Conservation (phyloP, 2,329 filamentous ascomycete species). For the Fusarium scirpi region DNA sequence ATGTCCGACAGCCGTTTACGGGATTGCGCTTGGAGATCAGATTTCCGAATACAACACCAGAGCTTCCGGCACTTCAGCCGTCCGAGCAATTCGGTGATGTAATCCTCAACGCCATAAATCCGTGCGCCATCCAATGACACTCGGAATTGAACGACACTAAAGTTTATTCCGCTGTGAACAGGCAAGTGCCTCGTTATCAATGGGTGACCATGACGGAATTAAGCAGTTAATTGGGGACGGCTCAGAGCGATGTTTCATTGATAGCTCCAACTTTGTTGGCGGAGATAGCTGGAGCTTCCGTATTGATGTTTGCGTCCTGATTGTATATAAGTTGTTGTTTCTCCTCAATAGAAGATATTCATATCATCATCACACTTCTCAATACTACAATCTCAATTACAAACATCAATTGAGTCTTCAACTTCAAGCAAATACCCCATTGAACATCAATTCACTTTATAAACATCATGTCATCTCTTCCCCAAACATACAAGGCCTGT, state of each 20-base stretch:
- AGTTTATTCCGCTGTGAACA: not conserved
- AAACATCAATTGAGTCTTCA: not conserved
- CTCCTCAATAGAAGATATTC: not conserved
- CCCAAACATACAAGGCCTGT: slow-evolving; percentile 75
- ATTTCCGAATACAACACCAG: slow-evolving; percentile 32
- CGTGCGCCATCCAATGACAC: slow-evolving; percentile 3
- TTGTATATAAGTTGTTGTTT: slow-evolving; percentile 7
- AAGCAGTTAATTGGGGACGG: not conserved
- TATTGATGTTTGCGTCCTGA: not conserved
- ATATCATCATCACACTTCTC: not conserved
- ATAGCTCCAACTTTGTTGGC: not conserved
- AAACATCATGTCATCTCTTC: slow-evolving; percentile 58
- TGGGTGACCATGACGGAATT: slow-evolving; percentile 2
- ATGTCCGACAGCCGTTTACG: slow-evolving; percentile 30
- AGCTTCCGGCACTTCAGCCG: not conserved
- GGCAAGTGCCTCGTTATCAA: not conserved
- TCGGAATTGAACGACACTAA: not conserved
- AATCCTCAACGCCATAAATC: slow-evolving; percentile 21
- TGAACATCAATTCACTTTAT: not conserved
- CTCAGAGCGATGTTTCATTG: not conserved
- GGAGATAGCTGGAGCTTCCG: not conserved
- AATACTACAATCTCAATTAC: not conserved
- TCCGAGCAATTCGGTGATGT: slow-evolving; percentile 20
- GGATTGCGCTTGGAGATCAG: slow-evolving; percentile 10
- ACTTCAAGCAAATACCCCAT: not conserved